phyloP scores from a whole-genome alignment of 2,329 filamentous ascomycete genomes.

The Zopfia rhizophila region DNA sequence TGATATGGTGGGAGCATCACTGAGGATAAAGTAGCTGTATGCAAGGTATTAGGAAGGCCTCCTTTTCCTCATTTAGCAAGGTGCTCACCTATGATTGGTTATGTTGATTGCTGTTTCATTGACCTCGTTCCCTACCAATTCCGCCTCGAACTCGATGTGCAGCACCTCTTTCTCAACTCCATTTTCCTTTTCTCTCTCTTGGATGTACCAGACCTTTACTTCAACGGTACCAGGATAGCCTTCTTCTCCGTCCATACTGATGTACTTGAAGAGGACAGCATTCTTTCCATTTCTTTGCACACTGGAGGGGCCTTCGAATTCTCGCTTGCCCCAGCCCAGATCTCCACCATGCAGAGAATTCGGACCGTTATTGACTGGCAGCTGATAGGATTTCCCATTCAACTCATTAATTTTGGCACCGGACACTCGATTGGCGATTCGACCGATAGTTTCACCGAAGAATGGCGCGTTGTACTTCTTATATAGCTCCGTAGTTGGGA shows the following conservation, averaged over 20 bases:
- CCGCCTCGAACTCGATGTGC: conserved; percentile 89
- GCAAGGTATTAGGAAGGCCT: conserved; percentile 9
- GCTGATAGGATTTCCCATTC: conserved; percentile 75
- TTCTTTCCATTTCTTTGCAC: conserved; percentile 61
- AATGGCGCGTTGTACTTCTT: conserved; percentile 77
- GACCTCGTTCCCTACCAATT: conserved; percentile 76
- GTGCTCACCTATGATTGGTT: conserved; percentile 88
- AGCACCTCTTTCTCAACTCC: conserved; percentile 76
- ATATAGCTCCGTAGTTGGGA: conserved; percentile 80
- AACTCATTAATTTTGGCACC: conserved; percentile 75
- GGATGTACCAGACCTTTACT: conserved; percentile 79
- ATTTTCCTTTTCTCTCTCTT: conserved; percentile 71
- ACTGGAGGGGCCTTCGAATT: conserved; percentile 76
- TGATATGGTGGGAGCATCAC: conserved; percentile 65
- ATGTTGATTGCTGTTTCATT: conserved; percentile 93
- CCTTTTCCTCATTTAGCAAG: background rate
- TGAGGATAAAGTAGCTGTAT: conserved; percentile 74
- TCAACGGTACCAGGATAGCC: conserved; percentile 89
- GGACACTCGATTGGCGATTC: conserved; percentile 81
- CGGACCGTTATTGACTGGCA: conserved; percentile 79
- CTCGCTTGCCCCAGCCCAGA: conserved; percentile 82
- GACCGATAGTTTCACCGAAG: conserved; percentile 95
- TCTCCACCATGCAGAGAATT: conserved; percentile 70
- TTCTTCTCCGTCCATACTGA: conserved; percentile 84
- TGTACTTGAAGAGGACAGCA: conserved; percentile 60